Base-by-base conservation (phyloP, 192 early-diverging fungal species). In the Coemansia sp. region DNA sequence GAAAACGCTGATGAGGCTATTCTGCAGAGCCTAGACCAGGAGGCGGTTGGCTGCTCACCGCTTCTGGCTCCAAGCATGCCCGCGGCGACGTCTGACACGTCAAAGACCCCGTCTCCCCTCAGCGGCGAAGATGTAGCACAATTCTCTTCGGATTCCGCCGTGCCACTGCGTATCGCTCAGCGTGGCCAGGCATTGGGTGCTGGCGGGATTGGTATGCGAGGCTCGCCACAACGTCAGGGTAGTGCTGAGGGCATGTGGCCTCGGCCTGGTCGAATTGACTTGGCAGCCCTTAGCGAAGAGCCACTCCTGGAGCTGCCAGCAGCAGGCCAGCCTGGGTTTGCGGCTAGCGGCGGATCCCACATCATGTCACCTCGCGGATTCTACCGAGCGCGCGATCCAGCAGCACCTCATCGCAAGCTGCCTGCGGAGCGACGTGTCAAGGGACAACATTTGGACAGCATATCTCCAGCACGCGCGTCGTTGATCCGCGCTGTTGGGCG, bases 361-460 rank as follows among this genome's bases (percentile, higher is more conserved):
- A 44, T 63, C 11, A 60, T 73, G 59, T 83, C 80, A 21, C 73
- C 76, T 1, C 73, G 82, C 17, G 72, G 82, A 2, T 72, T 72
- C 67, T 74, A 84, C 64, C 77, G 82, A 7, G 82, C 82, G 23
- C 76, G 82, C 55, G 82, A 84, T 17, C 82, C 82, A 4, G 82
- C 82, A 10, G 82, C 82, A 7, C 77, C 77, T 17, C 70, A 76
- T 42, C 66, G 82, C 62, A 73, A 74, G 68, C 70, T 55, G 1
- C 63, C 66, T 0, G 51, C 69, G 3, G 74, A 62, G 57, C 74
- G 66, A 2, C 25, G 42, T 17, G 45, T 19, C 60, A 17, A 21
- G 32, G 58, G 42, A 34, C 48, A 38, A 1, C 39, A 42, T n/a
- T 53, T 59, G 4, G 50, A 41, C 1, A 61, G 74, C 21, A 84